These are phyloP conservation scores for Fusarium bulbicola DNA, from an alignment of 2,329 filamentous ascomycete species.

Conservation along the genomic window DNA sequence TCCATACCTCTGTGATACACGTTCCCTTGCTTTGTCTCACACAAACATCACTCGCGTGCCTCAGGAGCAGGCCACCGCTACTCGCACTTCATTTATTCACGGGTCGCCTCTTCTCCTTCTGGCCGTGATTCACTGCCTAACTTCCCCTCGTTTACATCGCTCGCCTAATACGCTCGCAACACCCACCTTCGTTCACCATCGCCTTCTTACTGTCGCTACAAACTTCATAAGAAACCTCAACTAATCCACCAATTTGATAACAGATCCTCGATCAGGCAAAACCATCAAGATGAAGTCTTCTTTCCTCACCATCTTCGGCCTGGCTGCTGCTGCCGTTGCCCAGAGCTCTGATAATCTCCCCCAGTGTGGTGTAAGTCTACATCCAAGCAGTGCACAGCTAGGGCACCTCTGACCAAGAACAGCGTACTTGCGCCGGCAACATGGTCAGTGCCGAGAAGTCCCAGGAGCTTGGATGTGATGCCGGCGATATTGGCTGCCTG, in stretches of 20 bases:
- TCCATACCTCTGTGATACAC: slow-evolving; percentile 37
- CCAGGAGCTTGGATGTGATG: slow-evolving; percentile 55
- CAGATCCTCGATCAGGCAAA: slow-evolving; percentile 30
- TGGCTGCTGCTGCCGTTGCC: slow-evolving; percentile 53
- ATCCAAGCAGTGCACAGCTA: neutral
- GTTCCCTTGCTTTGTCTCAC: slow-evolving; percentile 43
- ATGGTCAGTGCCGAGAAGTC: slow-evolving; percentile 58
- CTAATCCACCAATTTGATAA: slow-evolving; percentile 15
- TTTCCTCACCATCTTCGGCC: slow-evolving; percentile 53
- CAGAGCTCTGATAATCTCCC: slow-evolving; percentile 56
- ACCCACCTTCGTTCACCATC: slow-evolving; percentile 11
- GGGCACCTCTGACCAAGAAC: slow-evolving; percentile 19
- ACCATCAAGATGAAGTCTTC: slow-evolving; percentile 61
- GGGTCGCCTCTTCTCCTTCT: slow-evolving; percentile 2
- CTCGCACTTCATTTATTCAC: slow-evolving; percentile 21
- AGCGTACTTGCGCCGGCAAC: slow-evolving; percentile 61
- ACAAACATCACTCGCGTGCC: slow-evolving; percentile 40
- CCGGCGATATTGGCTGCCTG: slow-evolving; percentile 55
- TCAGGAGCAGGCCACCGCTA: slow-evolving; percentile 13
- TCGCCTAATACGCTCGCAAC: neutral
- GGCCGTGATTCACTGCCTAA: slow-evolving; percentile 24
- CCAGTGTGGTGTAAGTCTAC: slow-evolving; percentile 60
- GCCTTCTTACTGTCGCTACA: slow-evolving; percentile 14
- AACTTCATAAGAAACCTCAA: slow-evolving; percentile 5
- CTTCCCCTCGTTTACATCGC: slow-evolving; percentile 9